Evolutionary conservation across 2,329 filamentous ascomycete species (phyloP), one percentile per base, ranked within the genome.

Genomic region (Daldinia sp.): DNA sequence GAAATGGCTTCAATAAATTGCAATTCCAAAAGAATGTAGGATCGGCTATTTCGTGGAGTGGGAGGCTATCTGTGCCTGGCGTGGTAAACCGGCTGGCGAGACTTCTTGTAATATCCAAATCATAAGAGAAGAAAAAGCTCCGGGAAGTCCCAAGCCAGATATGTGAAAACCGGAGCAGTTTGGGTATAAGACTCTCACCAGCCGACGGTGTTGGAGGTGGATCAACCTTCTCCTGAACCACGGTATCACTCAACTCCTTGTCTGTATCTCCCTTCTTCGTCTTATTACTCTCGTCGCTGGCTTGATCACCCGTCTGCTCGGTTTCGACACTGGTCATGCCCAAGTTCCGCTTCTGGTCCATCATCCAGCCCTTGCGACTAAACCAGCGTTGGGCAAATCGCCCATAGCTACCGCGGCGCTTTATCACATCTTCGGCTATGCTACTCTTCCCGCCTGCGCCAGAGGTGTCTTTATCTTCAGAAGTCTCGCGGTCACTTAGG

Each of bases 61-160:
- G 89, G 3, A 86, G 69, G 45, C 49, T 47, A 19, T 27, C 41
- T n/a, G 41, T 4, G 11, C 79, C 77, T 21, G 70, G 80, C 77
- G 34, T 76, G 74, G 53, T 76, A 75, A 63, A 85, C 75, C 56
- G 68, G 57, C 74, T 81, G 2, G 78, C 77, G 57, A 87, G 72
- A 65, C 85, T 88, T 58, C 90, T 86, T 0, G 95, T 98, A 51
- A 99, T 86, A 74, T 99, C 94, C 74, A 94, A 85, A 68, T 99
- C 95, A 75, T 99, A 97, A 0, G 94, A 94, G 76, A 94, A 99
- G 80, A 90, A 98, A 77, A 97, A 98, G 75, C 92, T 97, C 66
- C 85, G 85, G 0, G 90, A 93, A 3, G 88, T 85, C 1, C 91
- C 89, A 73, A 97, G 94, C 63, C 97, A 86, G 57, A 98, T 86